These are phyloP conservation scores for Chaetoceros muelleri DNA, from an alignment of 108 stramenopile genomes.

Conservation along the genomic window DNA sequence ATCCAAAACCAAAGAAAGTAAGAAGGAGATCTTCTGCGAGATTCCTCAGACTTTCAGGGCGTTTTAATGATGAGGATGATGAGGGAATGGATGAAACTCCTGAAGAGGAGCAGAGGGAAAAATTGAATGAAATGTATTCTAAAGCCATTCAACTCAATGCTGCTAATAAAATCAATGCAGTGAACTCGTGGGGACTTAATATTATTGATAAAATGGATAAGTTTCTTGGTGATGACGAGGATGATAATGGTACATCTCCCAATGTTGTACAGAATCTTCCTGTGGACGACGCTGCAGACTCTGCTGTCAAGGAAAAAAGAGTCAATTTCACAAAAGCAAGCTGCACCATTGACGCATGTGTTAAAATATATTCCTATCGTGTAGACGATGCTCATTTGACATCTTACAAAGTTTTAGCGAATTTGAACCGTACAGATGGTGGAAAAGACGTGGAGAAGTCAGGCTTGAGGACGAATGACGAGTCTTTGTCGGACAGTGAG, in stretches of 20 bases:
- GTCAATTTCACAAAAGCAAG: constrained; percentile 97
- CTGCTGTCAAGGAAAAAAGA: constrained; percentile 6
- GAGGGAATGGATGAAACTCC: constrained; percentile 9
- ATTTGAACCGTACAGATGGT: constrained; percentile 77
- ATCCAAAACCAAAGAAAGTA: neutral
- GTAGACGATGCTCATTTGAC: constrained; percentile 94
- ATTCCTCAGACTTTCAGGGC: constrained; percentile 40
- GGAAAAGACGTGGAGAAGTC: constrained; percentile 15
- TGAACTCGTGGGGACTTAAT: constrained; percentile 89
- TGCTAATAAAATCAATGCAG: constrained; percentile 92
- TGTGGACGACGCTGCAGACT: neutral
- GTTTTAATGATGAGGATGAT: constrained; percentile 22
- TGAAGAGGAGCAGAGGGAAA: constrained; percentile 16
- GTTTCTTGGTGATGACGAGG: constrained; percentile 37
- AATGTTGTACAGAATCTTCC: neutral
- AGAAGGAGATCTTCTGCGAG: constrained; percentile 66
- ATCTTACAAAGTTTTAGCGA: constrained; percentile 90
- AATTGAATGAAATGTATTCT: constrained; percentile 77
- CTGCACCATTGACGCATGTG: constrained; percentile 92
- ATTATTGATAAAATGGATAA: constrained; percentile 97
- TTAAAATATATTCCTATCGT: constrained; percentile 96
- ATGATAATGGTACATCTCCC: too few species aligned
- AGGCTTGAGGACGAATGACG: constrained; percentile 7
- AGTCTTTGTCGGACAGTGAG: neutral
- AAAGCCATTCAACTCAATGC: constrained; percentile 88